Base-by-base conservation (phyloP, 192 early-diverging fungal genomes). In the Gryganskiella cystojenkinii region DNA sequence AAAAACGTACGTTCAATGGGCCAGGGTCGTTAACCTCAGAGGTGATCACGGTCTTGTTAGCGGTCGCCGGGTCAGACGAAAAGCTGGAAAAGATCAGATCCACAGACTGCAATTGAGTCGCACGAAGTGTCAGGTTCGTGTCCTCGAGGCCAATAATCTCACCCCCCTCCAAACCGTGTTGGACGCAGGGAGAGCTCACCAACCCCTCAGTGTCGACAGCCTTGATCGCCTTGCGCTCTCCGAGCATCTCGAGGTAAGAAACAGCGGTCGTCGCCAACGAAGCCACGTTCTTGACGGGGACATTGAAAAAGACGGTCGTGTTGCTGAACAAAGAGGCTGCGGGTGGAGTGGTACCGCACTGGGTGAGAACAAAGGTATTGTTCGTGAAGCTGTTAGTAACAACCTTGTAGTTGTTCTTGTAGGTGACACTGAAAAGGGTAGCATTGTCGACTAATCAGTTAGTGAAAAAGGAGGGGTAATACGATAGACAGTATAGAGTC, bases 261-360 rank as follows among this genome's bases (percentile, higher is more conserved):
- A 82, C 61, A 30, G 68, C 55, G 3, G 79, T 85, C 17, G 82
- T 85, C 27, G 71, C 79, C 17, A 80, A 37, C 0, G 80, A 71
- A 31, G 85, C 82, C 14, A 75, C 81, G 33, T 62, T 85, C 19
- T 56, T 63, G 19, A 87, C 71, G 17, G 88, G 82, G 11, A 89
- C 59, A 3, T 56, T 5, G 28, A 76, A 19, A 37, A 87, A 84
- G 15, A 85, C 43, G 45, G 84, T 83, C 22, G 83, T 82, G 45
- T 80, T 81, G 45, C 51, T 59, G 51, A 84, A 64, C 20, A 84
- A 42, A 35, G 71, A 64, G 22, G 82, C 70, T 7, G 44, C 22
- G 28, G 88, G 86, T 8, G 58, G 44, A 17, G 88, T 85, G 20
- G 91, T 90, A 57, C 91, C 90, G 70, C 90, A 94, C 68, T 92